These are phyloP conservation scores for Solanum piurae DNA, from an alignment of 257 asterid genomes.

Conservation along the genomic window DNA sequence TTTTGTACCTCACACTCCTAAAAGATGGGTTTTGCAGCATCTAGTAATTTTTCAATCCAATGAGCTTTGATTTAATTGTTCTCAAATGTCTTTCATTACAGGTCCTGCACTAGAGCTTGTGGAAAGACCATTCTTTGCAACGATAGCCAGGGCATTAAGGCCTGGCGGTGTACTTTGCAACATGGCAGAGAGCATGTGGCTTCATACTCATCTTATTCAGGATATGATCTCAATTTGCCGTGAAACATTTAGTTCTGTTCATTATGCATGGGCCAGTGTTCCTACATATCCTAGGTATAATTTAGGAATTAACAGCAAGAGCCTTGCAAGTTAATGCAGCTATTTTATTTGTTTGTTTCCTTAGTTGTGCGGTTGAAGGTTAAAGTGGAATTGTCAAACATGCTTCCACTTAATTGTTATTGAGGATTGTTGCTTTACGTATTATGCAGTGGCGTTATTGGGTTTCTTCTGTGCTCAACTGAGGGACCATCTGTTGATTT, in stretches of 20 bases:
- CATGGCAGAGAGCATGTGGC: constrained; percentile 99
- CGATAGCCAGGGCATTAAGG: constrained; percentile 69
- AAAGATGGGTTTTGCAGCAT: neutral
- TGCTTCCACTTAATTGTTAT: neutral
- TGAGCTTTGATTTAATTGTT: neutral
- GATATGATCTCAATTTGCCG: constrained; percentile 73
- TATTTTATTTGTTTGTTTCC: neutral
- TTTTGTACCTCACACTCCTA: neutral
- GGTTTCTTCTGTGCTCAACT: constrained; percentile 75
- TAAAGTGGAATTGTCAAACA: neutral
- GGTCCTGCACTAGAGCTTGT: constrained; percentile 98
- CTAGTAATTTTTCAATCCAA: neutral
- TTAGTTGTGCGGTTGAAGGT: neutral
- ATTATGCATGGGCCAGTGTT: constrained; percentile 90
- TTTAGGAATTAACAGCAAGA: neutral
- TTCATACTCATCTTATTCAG: constrained; percentile 90
- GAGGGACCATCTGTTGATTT: constrained; percentile 85
- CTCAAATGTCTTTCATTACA: constrained; percentile 4
- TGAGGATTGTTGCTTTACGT: constrained; percentile 4
- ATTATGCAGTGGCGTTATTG: constrained; percentile 71
- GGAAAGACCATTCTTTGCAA: constrained; percentile 84
- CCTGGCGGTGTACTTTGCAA: constrained; percentile 97
- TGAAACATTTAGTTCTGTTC: constrained; percentile 75
- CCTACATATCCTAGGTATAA: constrained; percentile 94
- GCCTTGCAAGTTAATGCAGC: neutral